Conservation (phyloP, 1,139 yeast species). For the Suhomyces panamericanus region DNA sequence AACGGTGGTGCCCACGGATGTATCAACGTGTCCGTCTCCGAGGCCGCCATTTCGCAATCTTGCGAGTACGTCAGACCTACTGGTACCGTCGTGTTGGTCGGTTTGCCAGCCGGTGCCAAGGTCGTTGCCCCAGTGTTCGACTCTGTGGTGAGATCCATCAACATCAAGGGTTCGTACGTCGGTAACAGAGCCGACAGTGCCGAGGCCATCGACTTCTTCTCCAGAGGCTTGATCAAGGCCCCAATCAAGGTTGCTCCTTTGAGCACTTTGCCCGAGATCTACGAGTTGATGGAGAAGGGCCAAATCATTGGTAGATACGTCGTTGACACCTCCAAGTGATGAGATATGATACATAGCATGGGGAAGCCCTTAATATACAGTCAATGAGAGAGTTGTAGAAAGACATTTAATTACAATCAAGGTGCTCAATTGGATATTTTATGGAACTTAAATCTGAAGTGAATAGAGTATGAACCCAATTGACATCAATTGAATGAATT, state of each 20-base stretch:
- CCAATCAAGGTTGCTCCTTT: constrained; percentile 69
- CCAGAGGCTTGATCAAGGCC: constrained; percentile 65
- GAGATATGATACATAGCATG: constrained; percentile 1
- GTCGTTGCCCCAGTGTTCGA: constrained; percentile 61
- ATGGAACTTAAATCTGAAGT: no score
- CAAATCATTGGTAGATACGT: constrained; percentile 74
- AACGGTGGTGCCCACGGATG: constrained; percentile 67
- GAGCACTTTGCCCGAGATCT: constrained; percentile 58
- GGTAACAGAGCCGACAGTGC: constrained; percentile 80
- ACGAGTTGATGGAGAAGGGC: constrained; percentile 68
- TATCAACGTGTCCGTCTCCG: constrained; percentile 78
- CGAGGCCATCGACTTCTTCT: constrained; percentile 74
- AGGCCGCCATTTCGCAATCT: constrained; percentile 68
- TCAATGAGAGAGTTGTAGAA: not conserved
- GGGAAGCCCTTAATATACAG: not conserved
- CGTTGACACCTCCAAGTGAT: constrained; percentile 44
- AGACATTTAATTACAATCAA: no score
- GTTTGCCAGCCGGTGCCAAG: constrained; percentile 73
- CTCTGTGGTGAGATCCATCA: constrained; percentile 64
- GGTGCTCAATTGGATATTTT: no score
- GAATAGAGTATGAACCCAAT: no score
- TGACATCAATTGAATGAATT: no score
- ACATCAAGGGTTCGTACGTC: constrained; percentile 73
- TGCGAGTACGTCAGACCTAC: constrained; percentile 67
- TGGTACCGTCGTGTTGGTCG: constrained; percentile 80